Evolutionary conservation across 495 filamentous ascomycete species (phyloP).

Genomic region (Sphaerosporella brunnea): DNA sequence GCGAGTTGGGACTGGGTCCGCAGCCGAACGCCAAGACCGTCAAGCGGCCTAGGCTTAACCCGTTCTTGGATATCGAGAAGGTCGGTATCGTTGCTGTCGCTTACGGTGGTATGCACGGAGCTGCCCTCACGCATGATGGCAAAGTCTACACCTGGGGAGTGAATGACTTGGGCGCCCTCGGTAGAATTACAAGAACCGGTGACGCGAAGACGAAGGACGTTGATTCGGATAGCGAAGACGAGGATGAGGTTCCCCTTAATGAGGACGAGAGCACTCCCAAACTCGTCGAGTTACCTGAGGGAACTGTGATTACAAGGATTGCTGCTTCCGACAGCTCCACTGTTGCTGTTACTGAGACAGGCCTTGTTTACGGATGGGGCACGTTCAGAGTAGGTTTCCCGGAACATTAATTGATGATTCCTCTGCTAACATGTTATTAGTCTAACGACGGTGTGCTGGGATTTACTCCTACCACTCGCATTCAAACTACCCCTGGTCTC

Average conservation of each 20-base stretch:
- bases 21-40: conserved; percentile 44
- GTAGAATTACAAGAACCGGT: conserved; percentile 40
- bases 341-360: conserved; percentile 46
- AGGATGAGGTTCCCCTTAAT: conserved; percentile 36
- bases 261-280: conserved; percentile 41
- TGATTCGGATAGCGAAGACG: conserved; percentile 29
- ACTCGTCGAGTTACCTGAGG: conserved; percentile 34
- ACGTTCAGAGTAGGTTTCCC: conserved; percentile 41
- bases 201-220: conserved; percentile 34
- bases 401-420: conserved; percentile 8
- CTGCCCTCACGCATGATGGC: conserved; percentile 47
- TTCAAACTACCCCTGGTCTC: conserved; percentile 31
- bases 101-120: conserved; percentile 48
- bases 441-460: conserved; percentile 53
- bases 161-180: conserved; percentile 50
- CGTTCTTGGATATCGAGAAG: conserved; percentile 36
- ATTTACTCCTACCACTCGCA: conserved; percentile 33
- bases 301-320: conserved; percentile 39
- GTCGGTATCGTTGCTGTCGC: conserved; percentile 48
- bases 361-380: conserved; percentile 54
- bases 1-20: conserved; percentile 49
- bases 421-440: conserved; percentile 20
- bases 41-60: conserved; percentile 50
- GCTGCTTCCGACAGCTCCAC: conserved; percentile 45
- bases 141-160: conserved; percentile 55